A percentile compares a stretch with the other conserved stretches of the same genome.
phyloP scores from a whole-genome alignment of 352 stramenopile species.

The Globisporangium paddicum region DNA sequence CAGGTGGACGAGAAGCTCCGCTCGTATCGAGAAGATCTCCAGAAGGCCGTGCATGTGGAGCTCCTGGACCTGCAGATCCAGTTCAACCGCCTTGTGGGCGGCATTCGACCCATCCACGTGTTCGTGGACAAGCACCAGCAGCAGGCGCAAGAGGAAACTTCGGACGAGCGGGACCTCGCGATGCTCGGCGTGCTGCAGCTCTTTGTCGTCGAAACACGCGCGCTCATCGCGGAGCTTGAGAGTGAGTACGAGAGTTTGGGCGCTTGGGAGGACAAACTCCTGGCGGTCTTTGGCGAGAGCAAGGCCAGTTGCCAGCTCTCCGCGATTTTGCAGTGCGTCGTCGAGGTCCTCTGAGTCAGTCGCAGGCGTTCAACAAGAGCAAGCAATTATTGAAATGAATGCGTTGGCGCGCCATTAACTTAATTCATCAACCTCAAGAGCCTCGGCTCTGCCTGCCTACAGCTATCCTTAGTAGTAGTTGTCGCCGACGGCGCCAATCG shows the following conservation, averaged over 20 bases:
- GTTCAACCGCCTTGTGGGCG: slow-evolving; percentile 46
- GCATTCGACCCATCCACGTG: slow-evolving; percentile 33
- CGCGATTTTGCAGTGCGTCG: slow-evolving; percentile 31
- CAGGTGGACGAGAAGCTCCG: slow-evolving; percentile 47
- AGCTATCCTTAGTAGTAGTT: slow-evolving; percentile 38
- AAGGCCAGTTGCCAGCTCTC: slow-evolving; percentile 59
- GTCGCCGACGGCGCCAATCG: slow-evolving; percentile 33
- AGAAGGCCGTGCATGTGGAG: slow-evolving; percentile 46
- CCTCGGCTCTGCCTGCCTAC: too few relatives aligned
- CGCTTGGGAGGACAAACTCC: slow-evolving; percentile 52
- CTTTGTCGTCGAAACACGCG: slow-evolving; percentile 41
- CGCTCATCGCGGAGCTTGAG: slow-evolving; percentile 39
- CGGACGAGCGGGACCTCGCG: slow-evolving; percentile 27
- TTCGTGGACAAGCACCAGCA: slow-evolving; percentile 33
- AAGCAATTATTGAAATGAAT: not conserved
- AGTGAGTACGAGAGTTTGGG: slow-evolving; percentile 61
- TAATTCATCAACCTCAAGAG: not conserved
- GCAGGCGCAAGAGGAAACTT: not conserved
- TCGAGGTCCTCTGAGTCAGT: slow-evolving; percentile 21
- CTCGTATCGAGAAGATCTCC: slow-evolving; percentile 54
- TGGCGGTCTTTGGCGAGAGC: slow-evolving; percentile 62
- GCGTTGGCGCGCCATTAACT: slow-evolving; percentile 1
- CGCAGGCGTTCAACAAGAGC: not conserved
- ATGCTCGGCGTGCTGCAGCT: slow-evolving; percentile 42
- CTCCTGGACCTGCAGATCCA: slow-evolving; percentile 61